Evolutionary conservation across 2,329 filamentous ascomycete genomes (phyloP).

Genomic region (Trichoderma cornu-damae): DNA sequence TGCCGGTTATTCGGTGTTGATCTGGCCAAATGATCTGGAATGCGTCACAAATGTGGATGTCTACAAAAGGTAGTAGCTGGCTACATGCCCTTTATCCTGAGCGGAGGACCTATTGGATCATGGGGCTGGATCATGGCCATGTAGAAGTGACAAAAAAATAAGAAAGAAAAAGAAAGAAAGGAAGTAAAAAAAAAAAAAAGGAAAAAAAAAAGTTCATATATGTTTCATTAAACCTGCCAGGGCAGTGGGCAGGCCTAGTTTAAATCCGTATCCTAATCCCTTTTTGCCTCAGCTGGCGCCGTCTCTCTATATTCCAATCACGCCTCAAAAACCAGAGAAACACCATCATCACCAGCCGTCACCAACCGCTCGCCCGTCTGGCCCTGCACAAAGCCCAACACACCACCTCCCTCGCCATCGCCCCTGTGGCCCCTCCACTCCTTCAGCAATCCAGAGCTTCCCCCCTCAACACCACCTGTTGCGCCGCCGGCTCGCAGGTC

Average conservation of each 20-base stretch:
- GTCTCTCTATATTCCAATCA: constrained; percentile 25
- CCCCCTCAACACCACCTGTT: constrained; percentile 34
- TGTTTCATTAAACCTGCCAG: not conserved
- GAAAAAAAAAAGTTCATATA: not conserved
- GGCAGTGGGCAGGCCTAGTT: not conserved
- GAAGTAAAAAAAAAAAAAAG: not conserved
- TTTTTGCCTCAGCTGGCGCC: not conserved
- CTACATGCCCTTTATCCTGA: no score
- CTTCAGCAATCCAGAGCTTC: constrained; percentile 62
- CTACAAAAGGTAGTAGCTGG: no score
- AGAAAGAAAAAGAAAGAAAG: no score
- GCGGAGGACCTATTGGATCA: no score
- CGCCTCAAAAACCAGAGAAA: constrained; percentile 63
- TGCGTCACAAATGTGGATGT: no score
- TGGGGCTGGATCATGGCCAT: no score
- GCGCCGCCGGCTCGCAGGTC: constrained; percentile 55
- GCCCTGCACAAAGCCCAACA: constrained; percentile 85
- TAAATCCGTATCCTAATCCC: not conserved
- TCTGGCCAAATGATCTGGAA: no score
- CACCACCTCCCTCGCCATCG: constrained; percentile 78
- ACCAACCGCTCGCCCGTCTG: constrained; percentile 68
- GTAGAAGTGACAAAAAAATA: no score
- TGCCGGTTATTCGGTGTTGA: no score
- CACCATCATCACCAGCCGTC: constrained; percentile 83
- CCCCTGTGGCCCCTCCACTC: constrained; percentile 91